These are phyloP conservation scores for Teunomyces lycoperdinae DNA, from an alignment of 805 yeast species.

Conservation along the genomic window DNA sequence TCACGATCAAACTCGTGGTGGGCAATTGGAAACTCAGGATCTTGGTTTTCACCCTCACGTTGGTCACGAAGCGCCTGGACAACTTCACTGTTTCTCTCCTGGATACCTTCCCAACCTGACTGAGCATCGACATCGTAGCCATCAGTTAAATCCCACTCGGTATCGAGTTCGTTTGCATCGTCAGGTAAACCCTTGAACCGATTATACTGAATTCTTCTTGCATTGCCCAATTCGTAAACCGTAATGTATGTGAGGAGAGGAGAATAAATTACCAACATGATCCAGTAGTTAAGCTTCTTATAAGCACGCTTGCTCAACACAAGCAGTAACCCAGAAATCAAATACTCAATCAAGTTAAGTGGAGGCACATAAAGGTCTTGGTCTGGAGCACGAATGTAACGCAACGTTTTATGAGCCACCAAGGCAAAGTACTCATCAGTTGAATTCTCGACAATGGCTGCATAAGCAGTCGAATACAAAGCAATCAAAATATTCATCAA, in stretches of 20 bases:
- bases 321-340: conserved; percentile 26
- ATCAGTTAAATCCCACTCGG: conserved; percentile 81
- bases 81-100: conserved; percentile 38
- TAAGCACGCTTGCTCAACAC: conserved; percentile 33
- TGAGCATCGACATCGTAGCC: conserved; percentile 51
- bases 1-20: conserved; percentile 48
- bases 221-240: conserved; percentile 59
- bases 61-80: conserved; percentile 45
- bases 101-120: conserved; percentile 35
- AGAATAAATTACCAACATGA: conserved; percentile 65
- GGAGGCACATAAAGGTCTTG: conserved; percentile 84
- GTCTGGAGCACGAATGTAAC: conserved; percentile 87
- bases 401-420: conserved; percentile 77
- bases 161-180: conserved; percentile 75
- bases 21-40: conserved; percentile 62
- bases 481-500: conserved; percentile 83
- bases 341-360: conserved; percentile 66
- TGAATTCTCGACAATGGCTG: conserved; percentile 76
- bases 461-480: conserved; percentile 79
- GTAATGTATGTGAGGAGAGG: conserved; percentile 66
- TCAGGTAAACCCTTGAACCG: conserved; percentile 61
- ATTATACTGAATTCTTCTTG: conserved; percentile 70
- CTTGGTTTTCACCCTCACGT: conserved; percentile 60
- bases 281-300: conserved; percentile 46
- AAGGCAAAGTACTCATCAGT: conserved; percentile 82